Evolutionary conservation across 129 eudicot species (phyloP), one percentile per base, ranked within the genome.

Genomic region (Silybum marianum): DNA sequence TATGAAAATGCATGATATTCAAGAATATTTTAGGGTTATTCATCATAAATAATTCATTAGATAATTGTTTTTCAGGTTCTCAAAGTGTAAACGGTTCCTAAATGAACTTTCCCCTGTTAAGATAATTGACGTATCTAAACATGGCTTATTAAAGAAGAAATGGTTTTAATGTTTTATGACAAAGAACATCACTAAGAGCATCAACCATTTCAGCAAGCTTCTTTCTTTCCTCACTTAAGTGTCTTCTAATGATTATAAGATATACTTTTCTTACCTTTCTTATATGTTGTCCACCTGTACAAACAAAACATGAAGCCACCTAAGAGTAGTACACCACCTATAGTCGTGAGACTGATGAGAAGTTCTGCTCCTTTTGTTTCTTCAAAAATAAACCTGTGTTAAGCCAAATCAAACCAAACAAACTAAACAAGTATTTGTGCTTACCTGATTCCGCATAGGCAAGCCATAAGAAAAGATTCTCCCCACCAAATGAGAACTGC

Each of bases 381-480:
- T 44, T 67, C 24, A 9, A 73, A 81, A 79, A 68, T 80, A 83
- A 80, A 72, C 13, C 23, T 3, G 16, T 72, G 63, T 65, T 38
- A 34, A 25, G 40, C 24, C 74, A 67, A 40, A 42, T 13, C n/a
- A 23, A 38, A 6, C 42, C 42, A 38, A 38, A 38, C 30, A 26
- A 32, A 38, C 54, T 11, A 16, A 9, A 34, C 62, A 34, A 40
- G 44, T 34, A 66, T n/a, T 40, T 40, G 8, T 1, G 3, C 14
- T 25, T 85, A 85, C 91, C 87, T 51, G 79, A 70, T 14, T 81
- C 88, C 11, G 78, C 72, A 76, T 84, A 58, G 7, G 88, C 51
- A 22, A 89, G 42, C 24, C 90, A 88, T 21, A 86, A 23, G 38
- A 74, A 84, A n/a, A 87, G 73, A 84, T 72, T 84, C 40, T 80